These are phyloP conservation scores for Cystobasidium sp. DNA, from an alignment of 1,284 basidiomycete species.

Conservation along the genomic window DNA sequence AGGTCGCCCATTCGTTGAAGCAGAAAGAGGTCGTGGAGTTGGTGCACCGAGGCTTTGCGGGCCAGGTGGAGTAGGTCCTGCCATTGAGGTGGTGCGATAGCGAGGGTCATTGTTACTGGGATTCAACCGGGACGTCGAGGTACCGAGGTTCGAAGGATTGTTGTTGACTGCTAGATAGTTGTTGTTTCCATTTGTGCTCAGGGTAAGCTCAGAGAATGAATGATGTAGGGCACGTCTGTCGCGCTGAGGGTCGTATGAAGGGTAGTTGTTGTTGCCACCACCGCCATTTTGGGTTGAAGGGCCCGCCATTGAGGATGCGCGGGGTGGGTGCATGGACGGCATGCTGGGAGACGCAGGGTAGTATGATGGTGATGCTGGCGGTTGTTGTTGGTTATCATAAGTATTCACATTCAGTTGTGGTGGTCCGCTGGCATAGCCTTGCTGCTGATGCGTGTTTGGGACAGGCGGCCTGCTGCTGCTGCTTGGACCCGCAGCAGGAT, in stretches of 20 bases:
- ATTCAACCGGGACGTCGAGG: constrained; percentile 8
- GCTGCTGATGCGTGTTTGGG: constrained; percentile 18
- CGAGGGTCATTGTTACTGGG: constrained; percentile 5
- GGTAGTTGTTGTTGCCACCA: constrained; percentile 19
- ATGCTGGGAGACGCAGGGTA: neutral
- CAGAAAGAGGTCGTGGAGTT: constrained; percentile 6
- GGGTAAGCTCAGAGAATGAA: constrained; percentile 34
- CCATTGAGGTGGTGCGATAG: constrained; percentile 12
- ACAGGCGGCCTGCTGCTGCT: neutral
- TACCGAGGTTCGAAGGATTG: neutral
- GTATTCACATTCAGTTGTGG: constrained; percentile 16
- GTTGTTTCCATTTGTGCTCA: constrained; percentile 13
- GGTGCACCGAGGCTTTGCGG: neutral
- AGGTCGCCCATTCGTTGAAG: neutral
- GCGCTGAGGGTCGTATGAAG: constrained; percentile 29
- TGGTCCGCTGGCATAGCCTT: neutral
- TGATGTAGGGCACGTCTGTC: constrained; percentile 27
- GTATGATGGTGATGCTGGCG: neutral
- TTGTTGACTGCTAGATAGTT: neutral
- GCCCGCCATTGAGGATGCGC: constrained; percentile 15
- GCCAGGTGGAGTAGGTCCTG: neutral
- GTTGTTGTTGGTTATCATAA: neutral
- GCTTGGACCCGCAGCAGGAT: too few relatives aligned
- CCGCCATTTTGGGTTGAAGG: neutral
- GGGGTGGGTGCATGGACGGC: constrained; percentile 23